These are phyloP conservation scores for Ustilago shanxiensis DNA, from an alignment of 1,284 basidiomycete species.

Conservation along the genomic window DNA sequence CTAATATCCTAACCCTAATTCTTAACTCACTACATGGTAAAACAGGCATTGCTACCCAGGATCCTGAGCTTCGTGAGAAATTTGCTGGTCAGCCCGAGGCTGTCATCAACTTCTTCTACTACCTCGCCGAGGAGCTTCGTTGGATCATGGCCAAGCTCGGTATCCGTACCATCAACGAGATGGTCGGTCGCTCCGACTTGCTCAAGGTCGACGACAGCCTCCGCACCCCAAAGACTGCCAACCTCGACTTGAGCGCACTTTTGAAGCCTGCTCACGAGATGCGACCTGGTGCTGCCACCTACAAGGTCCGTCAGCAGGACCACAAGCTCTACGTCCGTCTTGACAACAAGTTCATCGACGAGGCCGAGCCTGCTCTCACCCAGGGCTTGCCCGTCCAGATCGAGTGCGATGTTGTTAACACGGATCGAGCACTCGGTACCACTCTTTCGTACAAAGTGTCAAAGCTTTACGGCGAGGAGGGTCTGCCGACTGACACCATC, in stretches of 20 bases:
- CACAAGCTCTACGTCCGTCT: slow-evolving; percentile 67
- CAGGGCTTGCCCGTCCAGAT: slow-evolving; percentile 66
- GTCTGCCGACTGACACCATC: slow-evolving; percentile 65
- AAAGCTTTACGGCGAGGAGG: slow-evolving; percentile 66
- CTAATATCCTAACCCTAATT: too few species aligned
- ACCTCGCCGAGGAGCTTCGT: slow-evolving; percentile 64
- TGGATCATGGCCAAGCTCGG: slow-evolving; percentile 67
- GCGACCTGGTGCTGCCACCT: slow-evolving; percentile 67
- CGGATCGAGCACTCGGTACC: slow-evolving; percentile 66
- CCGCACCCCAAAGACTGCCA: slow-evolving; percentile 63
- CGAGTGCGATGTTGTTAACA: slow-evolving; percentile 68
- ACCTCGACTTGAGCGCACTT: slow-evolving; percentile 58
- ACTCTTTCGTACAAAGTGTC: slow-evolving; percentile 68
- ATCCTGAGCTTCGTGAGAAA: slow-evolving; percentile 65
- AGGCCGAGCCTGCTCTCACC: slow-evolving; percentile 64
- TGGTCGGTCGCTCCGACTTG: slow-evolving; percentile 65
- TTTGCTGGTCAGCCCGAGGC: slow-evolving; percentile 66
- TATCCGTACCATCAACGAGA: slow-evolving; percentile 66
- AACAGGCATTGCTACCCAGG: slow-evolving; percentile 65
- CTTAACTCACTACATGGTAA: slow-evolving; percentile 60
- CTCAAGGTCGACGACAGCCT: slow-evolving; percentile 60
- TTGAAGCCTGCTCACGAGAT: slow-evolving; percentile 67
- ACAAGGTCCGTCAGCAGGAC: slow-evolving; percentile 68
- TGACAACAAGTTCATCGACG: slow-evolving; percentile 69
- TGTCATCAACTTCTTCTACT: slow-evolving; percentile 69